phyloP scores from a whole-genome alignment of 2,329 filamentous ascomycete species.

The Alternaria infectoria region DNA sequence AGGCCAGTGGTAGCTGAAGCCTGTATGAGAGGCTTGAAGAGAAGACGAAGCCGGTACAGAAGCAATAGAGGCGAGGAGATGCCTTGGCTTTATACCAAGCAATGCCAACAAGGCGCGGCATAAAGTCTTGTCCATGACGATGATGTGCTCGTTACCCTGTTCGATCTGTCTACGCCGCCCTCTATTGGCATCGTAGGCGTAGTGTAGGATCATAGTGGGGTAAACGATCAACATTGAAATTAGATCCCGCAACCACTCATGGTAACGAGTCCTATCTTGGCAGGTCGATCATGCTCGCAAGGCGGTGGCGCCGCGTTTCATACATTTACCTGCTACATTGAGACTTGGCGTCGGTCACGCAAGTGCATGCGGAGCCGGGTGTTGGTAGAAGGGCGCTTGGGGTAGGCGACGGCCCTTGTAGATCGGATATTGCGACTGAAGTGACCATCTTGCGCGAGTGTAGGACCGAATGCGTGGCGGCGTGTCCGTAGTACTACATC shows the following conservation, averaged over 20 bases:
- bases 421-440: conserved; percentile 10
- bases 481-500: conserved; percentile 3
- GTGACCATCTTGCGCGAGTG: conserved; percentile 14
- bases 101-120: conserved; percentile 17
- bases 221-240: conserved; percentile 33
- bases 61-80: conserved; percentile 20
- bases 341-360: conserved; percentile 18
- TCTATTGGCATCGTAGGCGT: conserved; percentile 5
- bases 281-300: conserved; percentile 30
- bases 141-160: conserved; percentile 14
- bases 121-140: conserved; percentile 10
- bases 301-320: conserved; percentile 20
- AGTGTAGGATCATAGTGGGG: conserved; percentile 12
- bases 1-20: conserved; percentile 20
- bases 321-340: conserved; percentile 36
- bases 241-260: conserved; percentile 31
- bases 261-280: conserved; percentile 35
- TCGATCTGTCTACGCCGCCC: conserved; percentile 9
- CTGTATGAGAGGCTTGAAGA: conserved; percentile 11
- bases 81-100: conserved; percentile 39
- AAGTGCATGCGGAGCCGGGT: neutral
- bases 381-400: conserved; percentile 4
- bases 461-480: conserved; percentile 7
- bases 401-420: neutral
- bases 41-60: conserved; percentile 18